These are phyloP conservation scores for Elongisporangium undulatum DNA, from an alignment of 352 stramenopile genomes.

Conservation along the genomic window DNA sequence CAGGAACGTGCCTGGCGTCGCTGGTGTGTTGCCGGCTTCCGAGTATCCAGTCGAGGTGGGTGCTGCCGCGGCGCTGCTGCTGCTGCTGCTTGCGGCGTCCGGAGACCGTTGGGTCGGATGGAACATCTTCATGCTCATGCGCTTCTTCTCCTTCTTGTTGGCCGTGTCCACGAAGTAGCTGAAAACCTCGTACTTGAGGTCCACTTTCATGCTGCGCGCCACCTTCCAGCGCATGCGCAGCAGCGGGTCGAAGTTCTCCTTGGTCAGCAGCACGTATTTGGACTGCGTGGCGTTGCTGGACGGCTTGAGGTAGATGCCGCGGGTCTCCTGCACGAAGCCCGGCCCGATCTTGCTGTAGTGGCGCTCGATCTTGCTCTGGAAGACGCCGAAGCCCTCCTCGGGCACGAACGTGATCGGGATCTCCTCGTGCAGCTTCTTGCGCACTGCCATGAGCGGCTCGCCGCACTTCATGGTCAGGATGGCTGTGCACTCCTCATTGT, in stretches of 20 bases:
- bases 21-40: conserved; percentile 7
- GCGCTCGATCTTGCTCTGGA: conserved; percentile 74
- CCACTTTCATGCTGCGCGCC: conserved; percentile 70
- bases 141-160: conserved; percentile 60
- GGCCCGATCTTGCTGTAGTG: conserved; percentile 58
- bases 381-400: conserved; percentile 69
- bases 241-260: conserved; percentile 68
- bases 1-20: conserved; percentile 24
- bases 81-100: conserved; percentile 10
- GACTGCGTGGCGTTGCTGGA: conserved; percentile 72
- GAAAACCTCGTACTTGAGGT: conserved; percentile 81
- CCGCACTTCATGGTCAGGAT: conserved; percentile 78
- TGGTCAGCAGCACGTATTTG: conserved; percentile 71
- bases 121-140: conserved; percentile 62
- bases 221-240: conserved; percentile 75
- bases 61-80: conserved; percentile 1
- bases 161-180: conserved; percentile 75
- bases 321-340: conserved; percentile 57
- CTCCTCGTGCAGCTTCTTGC: conserved; percentile 79
- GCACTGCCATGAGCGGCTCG: conserved; percentile 64
- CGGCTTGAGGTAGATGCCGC: conserved; percentile 73
- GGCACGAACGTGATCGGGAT: conserved; percentile 63
- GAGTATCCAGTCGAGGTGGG: conserved; percentile 13
- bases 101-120: conserved; percentile 18
- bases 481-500: conserved; percentile 56